Percentiles rank a stretch among this genome's conserved stretches.
Evolutionary conservation across 1,284 basidiomycete species (phyloP).

Genomic region (Agroathelia rolfsii): DNA sequence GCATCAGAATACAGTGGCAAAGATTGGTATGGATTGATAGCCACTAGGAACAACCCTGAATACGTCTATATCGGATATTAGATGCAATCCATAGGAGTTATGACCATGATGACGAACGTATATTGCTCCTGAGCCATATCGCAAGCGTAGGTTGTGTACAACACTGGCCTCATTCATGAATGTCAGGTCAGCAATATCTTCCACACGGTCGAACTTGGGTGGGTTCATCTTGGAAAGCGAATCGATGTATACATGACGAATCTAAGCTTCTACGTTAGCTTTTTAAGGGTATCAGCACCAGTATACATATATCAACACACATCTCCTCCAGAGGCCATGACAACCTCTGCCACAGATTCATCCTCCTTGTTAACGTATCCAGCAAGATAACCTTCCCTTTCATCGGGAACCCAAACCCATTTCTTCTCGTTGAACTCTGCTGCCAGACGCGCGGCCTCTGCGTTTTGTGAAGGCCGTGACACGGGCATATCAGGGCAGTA

Average conservation of each 20-base stretch:
- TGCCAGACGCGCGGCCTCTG: constrained; percentile 78
- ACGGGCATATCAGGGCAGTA: too few relatives aligned
- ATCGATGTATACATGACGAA: constrained; percentile 67
- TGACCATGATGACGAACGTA: too few relatives aligned
- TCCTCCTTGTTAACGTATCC: constrained; percentile 86
- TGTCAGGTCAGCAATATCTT: constrained; percentile 97
- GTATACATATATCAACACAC: constrained; percentile 28
- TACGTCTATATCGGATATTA: too few relatives aligned
- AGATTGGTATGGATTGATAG: constrained; percentile 94
- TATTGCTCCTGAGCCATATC: constrained; percentile 89
- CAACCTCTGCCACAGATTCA: constrained; percentile 68
- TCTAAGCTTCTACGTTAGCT: constrained; percentile 28
- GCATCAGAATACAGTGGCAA: constrained; percentile 90
- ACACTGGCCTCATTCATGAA: constrained; percentile 98
- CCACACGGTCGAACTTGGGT: constrained; percentile 95
- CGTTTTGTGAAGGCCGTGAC: constrained; percentile 47
- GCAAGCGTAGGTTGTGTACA: constrained; percentile 88
- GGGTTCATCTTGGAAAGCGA: constrained; percentile 93
- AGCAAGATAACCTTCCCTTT: constrained; percentile 80
- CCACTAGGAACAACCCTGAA: constrained; percentile 94
- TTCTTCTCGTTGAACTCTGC: constrained; percentile 97
- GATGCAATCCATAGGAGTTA: too few relatives aligned
- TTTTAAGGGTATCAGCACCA: constrained; percentile 4
- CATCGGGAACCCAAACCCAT: constrained; percentile 93
- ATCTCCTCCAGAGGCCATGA: constrained; percentile 73